Percentiles rank a stretch among this genome's conserved stretches.
Evolutionary conservation across 176 grass and related monocot species (phyloP).

Genomic region (Triticum turgidum): DNA sequence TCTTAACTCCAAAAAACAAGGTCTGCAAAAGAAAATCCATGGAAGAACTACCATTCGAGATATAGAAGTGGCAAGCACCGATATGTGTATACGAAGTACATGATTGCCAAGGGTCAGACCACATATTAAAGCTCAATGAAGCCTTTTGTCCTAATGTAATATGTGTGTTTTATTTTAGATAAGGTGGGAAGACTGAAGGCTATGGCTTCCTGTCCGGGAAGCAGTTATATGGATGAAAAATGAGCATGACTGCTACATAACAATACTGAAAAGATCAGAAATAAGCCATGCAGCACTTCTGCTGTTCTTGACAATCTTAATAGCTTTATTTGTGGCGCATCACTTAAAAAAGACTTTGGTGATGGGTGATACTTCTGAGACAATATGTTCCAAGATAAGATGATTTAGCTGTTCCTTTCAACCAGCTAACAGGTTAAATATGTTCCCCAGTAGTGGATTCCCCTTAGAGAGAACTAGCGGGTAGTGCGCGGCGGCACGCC

Average conservation of each 20-base stretch:
- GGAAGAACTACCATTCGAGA: not conserved
- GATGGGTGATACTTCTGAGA: not conserved
- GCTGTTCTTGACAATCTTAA: not conserved
- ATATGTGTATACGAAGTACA: not conserved
- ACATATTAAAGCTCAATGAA: not conserved
- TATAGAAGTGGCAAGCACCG: not conserved
- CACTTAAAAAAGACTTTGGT: not conserved
- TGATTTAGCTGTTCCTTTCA: not conserved
- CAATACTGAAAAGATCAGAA: conserved; percentile 2
- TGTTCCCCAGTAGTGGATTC: not conserved
- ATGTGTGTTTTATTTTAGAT: not conserved
- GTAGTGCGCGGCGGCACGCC: too few species aligned
- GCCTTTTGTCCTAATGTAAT: conserved; percentile 3
- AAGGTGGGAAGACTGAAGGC: not conserved
- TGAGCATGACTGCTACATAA: not conserved
- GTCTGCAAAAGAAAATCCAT: not conserved
- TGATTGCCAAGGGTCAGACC: not conserved
- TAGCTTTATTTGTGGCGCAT: not conserved
- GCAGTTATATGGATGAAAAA: not conserved
- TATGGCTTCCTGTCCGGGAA: not conserved
- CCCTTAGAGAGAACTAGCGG: too few species aligned
- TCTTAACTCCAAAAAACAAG: not conserved
- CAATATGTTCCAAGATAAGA: not conserved
- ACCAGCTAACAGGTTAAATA: not conserved
- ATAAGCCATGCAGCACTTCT: not conserved